Evolutionary conservation across 352 stramenopile genomes (phyloP).

Genomic region (Globisporangium splendens): DNA sequence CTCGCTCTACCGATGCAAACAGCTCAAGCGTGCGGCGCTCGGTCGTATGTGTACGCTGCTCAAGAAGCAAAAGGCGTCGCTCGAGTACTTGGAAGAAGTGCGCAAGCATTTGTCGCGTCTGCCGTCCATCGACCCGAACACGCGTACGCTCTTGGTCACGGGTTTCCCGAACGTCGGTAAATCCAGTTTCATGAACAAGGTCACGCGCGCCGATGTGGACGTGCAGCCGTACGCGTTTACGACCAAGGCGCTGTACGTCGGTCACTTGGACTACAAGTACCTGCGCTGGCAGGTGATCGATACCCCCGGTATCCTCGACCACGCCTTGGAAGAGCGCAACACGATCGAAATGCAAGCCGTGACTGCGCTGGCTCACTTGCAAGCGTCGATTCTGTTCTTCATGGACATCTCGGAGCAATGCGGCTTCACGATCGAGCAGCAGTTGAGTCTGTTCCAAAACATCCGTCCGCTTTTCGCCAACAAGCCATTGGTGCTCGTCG

Average conservation of each 20-base stretch:
- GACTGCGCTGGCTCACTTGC: slow-evolving; percentile 98
- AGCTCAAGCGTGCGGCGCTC: slow-evolving; percentile 99
- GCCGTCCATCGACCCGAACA: slow-evolving; percentile 98
- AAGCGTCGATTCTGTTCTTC: slow-evolving; percentile 99
- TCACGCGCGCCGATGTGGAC: slow-evolving; percentile 98
- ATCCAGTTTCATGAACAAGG: slow-evolving; percentile 99
- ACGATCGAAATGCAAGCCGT: slow-evolving; percentile 99
- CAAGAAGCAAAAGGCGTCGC: slow-evolving; percentile 98
- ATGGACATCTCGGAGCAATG: slow-evolving; percentile 99
- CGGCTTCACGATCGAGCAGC: slow-evolving; percentile 98
- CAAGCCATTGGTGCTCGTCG: slow-evolving; percentile 98
- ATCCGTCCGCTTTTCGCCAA: slow-evolving; percentile 99
- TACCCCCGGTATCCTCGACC: slow-evolving; percentile 99
- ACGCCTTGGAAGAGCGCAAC: slow-evolving; percentile 98
- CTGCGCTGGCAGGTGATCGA: slow-evolving; percentile 99
- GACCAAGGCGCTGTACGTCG: slow-evolving; percentile 99
- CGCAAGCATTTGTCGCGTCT: slow-evolving; percentile 98
- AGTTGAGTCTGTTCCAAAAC: slow-evolving; percentile 96
- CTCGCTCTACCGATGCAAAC: slow-evolving; percentile 99
- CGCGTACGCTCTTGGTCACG: slow-evolving; percentile 97
- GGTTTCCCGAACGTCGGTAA: slow-evolving; percentile 99
- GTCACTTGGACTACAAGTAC: slow-evolving; percentile 99
- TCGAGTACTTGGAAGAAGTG: slow-evolving; percentile 97
- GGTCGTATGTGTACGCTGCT: slow-evolving; percentile 99
- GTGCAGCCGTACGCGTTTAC: slow-evolving; percentile 99